phyloP scores from a whole-genome alignment of 2,329 filamentous ascomycete genomes.

The Spiromastix sp. region DNA sequence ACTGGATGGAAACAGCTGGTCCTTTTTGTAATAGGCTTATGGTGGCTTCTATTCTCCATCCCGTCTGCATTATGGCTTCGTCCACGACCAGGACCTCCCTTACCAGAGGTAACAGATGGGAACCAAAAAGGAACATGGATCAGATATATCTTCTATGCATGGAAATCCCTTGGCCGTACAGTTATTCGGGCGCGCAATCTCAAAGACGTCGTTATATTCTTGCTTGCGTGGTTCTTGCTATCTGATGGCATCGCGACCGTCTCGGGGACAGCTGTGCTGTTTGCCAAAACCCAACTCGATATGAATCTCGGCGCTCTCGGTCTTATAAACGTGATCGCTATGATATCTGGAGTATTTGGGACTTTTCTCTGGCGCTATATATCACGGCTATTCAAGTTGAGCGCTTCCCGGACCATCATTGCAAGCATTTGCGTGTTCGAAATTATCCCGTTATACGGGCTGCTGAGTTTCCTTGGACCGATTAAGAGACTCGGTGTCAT shows the following conservation, averaged over 20 bases:
- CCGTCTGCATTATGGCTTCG: constrained; percentile 81
- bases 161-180: constrained; percentile 76
- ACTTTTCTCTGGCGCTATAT: constrained; percentile 83
- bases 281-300: constrained; percentile 83
- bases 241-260: constrained; percentile 93
- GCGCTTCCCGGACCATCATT: constrained; percentile 78
- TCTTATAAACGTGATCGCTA: constrained; percentile 88
- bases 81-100: constrained; percentile 75
- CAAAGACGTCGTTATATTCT: constrained; percentile 73
- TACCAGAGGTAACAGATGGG: constrained; percentile 37
- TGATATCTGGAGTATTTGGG: constrained; percentile 69
- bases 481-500: constrained; percentile 63
- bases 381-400: constrained; percentile 57
- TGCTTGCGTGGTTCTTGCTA: constrained; percentile 86
- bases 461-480: constrained; percentile 77
- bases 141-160: constrained; percentile 70
- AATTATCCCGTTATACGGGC: constrained; percentile 81
- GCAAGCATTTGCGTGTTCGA: constrained; percentile 88
- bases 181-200: constrained; percentile 62
- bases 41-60: constrained; percentile 90
- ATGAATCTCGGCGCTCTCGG: constrained; percentile 85
- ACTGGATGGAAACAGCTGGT: too few species aligned
- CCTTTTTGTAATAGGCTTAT: constrained; percentile 73
- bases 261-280: constrained; percentile 86
- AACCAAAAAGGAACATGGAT: constrained; percentile 45